Base-by-base conservation (phyloP, 768 basidiomycete genomes). In the Kwoniella heveanensis region DNA sequence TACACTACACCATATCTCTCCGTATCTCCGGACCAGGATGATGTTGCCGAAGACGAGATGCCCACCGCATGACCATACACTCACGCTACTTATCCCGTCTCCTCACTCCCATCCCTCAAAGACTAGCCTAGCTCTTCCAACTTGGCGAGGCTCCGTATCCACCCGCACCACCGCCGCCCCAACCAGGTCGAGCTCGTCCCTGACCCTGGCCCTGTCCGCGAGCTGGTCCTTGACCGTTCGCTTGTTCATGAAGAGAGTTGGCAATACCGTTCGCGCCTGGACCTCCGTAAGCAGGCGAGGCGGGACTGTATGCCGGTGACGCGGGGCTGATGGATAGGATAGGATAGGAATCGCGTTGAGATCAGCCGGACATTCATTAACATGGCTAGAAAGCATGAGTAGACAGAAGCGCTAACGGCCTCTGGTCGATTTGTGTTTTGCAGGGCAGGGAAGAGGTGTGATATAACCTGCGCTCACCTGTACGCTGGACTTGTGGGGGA, bases 401-500 rank as follows among this genome's bases (percentile, higher is more conserved):
- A n/a, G n/a, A n/a, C n/a, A n/a, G n/a, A n/a, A n/a, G n/a, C n/a
- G n/a, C n/a, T n/a, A n/a, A n/a, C n/a, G n/a, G n/a, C n/a, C n/a
- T n/a, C n/a, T n/a, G n/a, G n/a, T n/a, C n/a, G n/a, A n/a, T n/a
- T n/a, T n/a, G n/a, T n/a, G n/a, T n/a, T n/a, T n/a, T n/a, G n/a
- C n/a, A n/a, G n/a, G n/a, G n/a, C n/a, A n/a, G n/a, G n/a, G n/a
- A n/a, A n/a, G n/a, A n/a, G n/a, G 32, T 32, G 32, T 32, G 13
- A 32, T 13, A 32, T 6, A 32, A 32, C 32, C 5, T 13, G 13
- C 13, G 32, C 32, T 55, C 69, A 70, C 57, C 71, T 75, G 64
- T 76, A 82, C 8, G 88, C 86, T n/a, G 94, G 94, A 2, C 92
- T 94, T 0, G 94, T 92, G 2, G 94, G 94, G 12, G 91, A 93